A percentile compares a stretch with the other conserved stretches of the same genome.
Conservation (phyloP, 2,329 filamentous ascomycete species). For the Acrocalymma vagum region DNA sequence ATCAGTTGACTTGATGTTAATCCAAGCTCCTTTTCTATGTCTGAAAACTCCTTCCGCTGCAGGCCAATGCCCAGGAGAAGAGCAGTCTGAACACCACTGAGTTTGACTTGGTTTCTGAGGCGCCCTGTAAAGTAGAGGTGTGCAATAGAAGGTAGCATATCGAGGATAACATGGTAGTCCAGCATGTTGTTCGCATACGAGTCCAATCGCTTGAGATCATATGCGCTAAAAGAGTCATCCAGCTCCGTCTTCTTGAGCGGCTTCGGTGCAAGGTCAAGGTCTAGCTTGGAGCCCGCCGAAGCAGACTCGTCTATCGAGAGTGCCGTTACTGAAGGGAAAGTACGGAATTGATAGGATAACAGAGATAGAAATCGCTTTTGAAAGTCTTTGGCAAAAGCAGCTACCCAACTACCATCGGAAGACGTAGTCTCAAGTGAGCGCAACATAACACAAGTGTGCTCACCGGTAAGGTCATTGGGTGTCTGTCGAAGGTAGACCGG, state of each 20-base stretch:
- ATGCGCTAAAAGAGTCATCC: conserved; percentile 82
- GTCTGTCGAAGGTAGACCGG: conserved; percentile 96
- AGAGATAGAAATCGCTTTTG: conserved; percentile 91
- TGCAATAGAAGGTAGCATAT: conserved; percentile 85
- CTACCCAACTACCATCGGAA: conserved; percentile 81
- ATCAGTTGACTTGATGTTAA: conserved; percentile 81
- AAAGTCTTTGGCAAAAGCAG: conserved; percentile 91
- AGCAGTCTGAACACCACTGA: conserved; percentile 84
- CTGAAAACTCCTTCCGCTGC: conserved; percentile 87
- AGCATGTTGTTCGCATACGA: conserved; percentile 97
- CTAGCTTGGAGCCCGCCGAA: conserved; percentile 73
- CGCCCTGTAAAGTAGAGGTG: conserved; percentile 85
- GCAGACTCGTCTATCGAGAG: conserved; percentile 90
- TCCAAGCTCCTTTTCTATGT: conserved; percentile 78
- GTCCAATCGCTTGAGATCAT: conserved; percentile 93
- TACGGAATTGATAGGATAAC: conserved; percentile 90
- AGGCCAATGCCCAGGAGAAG: conserved; percentile 88
- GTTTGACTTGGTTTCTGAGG: conserved; percentile 70
- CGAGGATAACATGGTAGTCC: conserved; percentile 96
- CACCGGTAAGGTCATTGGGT: conserved; percentile 92
- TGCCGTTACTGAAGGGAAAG: conserved; percentile 79
- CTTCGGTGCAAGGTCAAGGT: conserved; percentile 59
- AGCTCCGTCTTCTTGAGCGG: conserved; percentile 78
- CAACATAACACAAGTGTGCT: conserved; percentile 98
- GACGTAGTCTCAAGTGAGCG: conserved; percentile 70